phyloP scores from a whole-genome alignment of 169 alveolate genomes.

The Babesia bovis region DNA sequence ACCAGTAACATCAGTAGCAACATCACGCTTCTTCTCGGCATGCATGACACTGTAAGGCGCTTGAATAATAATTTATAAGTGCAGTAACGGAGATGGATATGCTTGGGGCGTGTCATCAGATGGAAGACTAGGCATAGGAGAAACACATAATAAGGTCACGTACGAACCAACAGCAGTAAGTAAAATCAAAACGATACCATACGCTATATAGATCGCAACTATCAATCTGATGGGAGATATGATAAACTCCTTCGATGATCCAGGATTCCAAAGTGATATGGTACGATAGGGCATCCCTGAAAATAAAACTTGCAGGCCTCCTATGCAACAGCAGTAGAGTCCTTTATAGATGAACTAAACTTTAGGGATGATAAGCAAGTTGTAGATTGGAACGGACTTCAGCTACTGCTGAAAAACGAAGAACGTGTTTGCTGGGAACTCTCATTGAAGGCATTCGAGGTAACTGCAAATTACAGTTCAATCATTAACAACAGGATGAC shows the following conservation, averaged over 20 bases:
- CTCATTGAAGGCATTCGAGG: slow-evolving; percentile 66
- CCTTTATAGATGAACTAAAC: slow-evolving; percentile 46
- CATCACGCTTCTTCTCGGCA: slow-evolving; percentile 50
- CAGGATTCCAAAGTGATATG: background rate
- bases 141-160: slow-evolving; percentile 39
- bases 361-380: slow-evolving; percentile 41
- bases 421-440: slow-evolving; percentile 61
- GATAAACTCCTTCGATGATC: slow-evolving; percentile 20
- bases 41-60: slow-evolving; percentile 41
- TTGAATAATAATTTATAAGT: slow-evolving; percentile 3
- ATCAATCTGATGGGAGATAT: slow-evolving; percentile 44
- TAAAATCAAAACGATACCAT: background rate
- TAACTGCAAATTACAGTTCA: background rate
- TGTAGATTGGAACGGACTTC: slow-evolving; percentile 71
- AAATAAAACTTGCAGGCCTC: background rate
- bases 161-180: slow-evolving; percentile 70
- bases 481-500: slow-evolving; percentile 69
- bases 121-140: slow-evolving; percentile 72
- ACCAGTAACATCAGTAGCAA: slow-evolving; percentile 27
- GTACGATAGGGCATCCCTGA: slow-evolving; percentile 6
- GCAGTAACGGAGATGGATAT: slow-evolving; percentile 60
- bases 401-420: slow-evolving; percentile 68
- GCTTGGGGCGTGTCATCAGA: slow-evolving; percentile 74
- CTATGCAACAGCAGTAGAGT: slow-evolving; percentile 24
- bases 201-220: slow-evolving; percentile 29